A percentile compares a stretch with the other conserved stretches of the same genome.
Conservation (phyloP, 2,329 filamentous ascomycete species). For the Nothophaeocryptopus gaeumannii region DNA sequence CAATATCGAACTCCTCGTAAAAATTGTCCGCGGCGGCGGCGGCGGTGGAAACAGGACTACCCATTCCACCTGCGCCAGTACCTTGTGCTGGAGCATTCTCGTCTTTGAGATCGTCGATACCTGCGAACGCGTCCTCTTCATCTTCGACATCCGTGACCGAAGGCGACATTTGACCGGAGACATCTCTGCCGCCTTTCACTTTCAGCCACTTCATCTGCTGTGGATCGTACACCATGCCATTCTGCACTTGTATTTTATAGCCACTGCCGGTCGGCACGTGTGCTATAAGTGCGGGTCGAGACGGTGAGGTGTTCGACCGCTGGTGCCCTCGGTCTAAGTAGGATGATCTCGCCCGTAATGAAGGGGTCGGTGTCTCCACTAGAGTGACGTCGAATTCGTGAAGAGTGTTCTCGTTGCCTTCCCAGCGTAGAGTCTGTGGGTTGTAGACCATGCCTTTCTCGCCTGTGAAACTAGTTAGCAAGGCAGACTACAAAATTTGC, state of each 20-base stretch:
- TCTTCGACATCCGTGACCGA: slow-evolving; percentile 73
- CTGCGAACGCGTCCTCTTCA: slow-evolving; percentile 90
- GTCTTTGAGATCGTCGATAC: slow-evolving; percentile 89
- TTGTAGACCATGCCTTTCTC: slow-evolving; percentile 98
- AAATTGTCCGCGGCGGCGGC: slow-evolving; percentile 68
- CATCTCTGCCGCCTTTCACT: slow-evolving; percentile 38
- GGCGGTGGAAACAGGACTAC: slow-evolving; percentile 29
- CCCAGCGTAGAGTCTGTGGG: slow-evolving; percentile 80
- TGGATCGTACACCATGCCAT: slow-evolving; percentile 98
- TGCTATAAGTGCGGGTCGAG: slow-evolving; percentile 77
- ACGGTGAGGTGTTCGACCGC: slow-evolving; percentile 40
- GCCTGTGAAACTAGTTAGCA: slow-evolving; percentile 48
- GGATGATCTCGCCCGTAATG: slow-evolving; percentile 29
- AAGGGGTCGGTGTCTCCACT: slow-evolving; percentile 36
- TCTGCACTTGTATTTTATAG: slow-evolving; percentile 87
- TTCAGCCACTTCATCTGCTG: slow-evolving; percentile 98
- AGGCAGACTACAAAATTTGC: background rate
- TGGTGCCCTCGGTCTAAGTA: slow-evolving; percentile 36
- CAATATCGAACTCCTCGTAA: slow-evolving; percentile 95
- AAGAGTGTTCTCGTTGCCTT: slow-evolving; percentile 88
- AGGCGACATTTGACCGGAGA: slow-evolving; percentile 39
- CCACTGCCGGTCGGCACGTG: slow-evolving; percentile 67
- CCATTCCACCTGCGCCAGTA: slow-evolving; percentile 25
- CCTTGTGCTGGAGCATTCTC: slow-evolving; percentile 33
- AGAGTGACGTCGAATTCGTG: slow-evolving; percentile 66